Percentiles rank a stretch among this genome's conserved stretches.
phyloP scores from a whole-genome alignment of 2,329 filamentous ascomycete genomes.

The Aspergillus calidoustus region DNA sequence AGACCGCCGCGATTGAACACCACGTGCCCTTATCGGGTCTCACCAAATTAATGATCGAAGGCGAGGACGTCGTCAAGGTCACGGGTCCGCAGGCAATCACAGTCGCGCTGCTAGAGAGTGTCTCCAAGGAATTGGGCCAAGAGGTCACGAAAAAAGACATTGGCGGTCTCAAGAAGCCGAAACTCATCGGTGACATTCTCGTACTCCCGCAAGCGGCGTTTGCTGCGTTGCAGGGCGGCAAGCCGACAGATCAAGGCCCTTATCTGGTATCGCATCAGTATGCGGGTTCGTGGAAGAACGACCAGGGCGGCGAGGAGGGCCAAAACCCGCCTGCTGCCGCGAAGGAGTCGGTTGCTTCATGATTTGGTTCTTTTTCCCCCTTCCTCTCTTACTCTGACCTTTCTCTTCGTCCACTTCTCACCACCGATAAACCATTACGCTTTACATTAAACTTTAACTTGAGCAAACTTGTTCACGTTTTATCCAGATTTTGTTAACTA shows the following conservation, averaged over 20 bases:
- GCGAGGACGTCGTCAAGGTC: slow-evolving; percentile 18
- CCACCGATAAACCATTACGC: neutral
- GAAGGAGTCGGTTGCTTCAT: neutral
- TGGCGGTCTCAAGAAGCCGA: slow-evolving; percentile 11
- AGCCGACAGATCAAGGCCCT: slow-evolving; percentile 18
- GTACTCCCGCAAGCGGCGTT: slow-evolving; percentile 22
- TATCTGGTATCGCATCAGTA: slow-evolving; percentile 23
- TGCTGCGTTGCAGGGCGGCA: slow-evolving; percentile 18
- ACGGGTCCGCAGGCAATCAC: slow-evolving; percentile 23
- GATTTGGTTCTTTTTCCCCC: neutral
- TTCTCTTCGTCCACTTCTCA: neutral
- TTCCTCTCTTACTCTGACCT: neutral
- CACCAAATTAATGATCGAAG: slow-evolving; percentile 19
- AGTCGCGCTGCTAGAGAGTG: slow-evolving; percentile 16
- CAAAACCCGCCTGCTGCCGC: neutral
- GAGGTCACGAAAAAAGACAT: slow-evolving; percentile 7
- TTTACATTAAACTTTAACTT: neutral
- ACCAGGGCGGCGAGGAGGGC: slow-evolving; percentile 15
- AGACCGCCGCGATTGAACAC: slow-evolving; percentile 4
- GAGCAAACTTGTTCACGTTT: neutral
- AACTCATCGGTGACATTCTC: slow-evolving; percentile 18
- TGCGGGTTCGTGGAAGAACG: slow-evolving; percentile 23
- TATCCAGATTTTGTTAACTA: neutral
- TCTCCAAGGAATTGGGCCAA: slow-evolving; percentile 1
- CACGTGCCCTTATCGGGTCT: slow-evolving; percentile 12